phyloP scores from a whole-genome alignment of 1,284 basidiomycete species.

The Cyathus pygmaeus region DNA sequence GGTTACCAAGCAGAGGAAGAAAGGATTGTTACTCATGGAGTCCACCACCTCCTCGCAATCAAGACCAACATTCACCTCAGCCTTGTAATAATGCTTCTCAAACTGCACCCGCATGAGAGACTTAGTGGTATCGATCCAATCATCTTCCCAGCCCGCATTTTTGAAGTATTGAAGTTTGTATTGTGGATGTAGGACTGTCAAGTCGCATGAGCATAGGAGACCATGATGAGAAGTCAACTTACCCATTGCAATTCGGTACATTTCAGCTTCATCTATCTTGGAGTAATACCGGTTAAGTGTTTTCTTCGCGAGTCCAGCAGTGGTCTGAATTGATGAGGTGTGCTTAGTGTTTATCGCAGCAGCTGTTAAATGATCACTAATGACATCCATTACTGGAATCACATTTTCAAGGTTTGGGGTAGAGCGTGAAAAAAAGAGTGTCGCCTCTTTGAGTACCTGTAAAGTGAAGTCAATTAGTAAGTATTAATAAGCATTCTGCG shows the following conservation, averaged over 20 bases:
- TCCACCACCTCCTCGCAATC: background rate
- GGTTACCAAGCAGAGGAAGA: background rate
- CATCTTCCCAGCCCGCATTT: conserved; percentile 12
- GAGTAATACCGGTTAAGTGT: conserved; percentile 39
- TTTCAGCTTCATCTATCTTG: conserved; percentile 29
- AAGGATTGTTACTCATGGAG: background rate
- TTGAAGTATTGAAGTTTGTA: conserved; percentile 19
- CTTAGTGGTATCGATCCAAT: conserved; percentile 11
- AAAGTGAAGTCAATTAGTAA: conserved; percentile 4
- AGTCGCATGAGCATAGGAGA: conserved; percentile 1
- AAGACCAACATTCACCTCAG: background rate
- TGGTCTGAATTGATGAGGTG: conserved; percentile 18
- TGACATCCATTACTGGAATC: conserved; percentile 39
- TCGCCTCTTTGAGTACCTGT: conserved; percentile 29
- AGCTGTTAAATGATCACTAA: conserved; percentile 17
- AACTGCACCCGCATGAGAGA: background rate
- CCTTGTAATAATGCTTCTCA: background rate
- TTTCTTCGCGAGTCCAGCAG: conserved; percentile 23
- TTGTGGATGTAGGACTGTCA: conserved; percentile 11
- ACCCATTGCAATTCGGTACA: conserved; percentile 31
- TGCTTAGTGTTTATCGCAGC: background rate
- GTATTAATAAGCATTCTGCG: background rate
- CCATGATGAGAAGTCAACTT: conserved; percentile 2
- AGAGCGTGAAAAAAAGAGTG: conserved; percentile 26
- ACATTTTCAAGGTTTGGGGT: conserved; percentile 30